Percentiles rank a stretch among this genome's conserved stretches.
Conservation (phyloP, 306 rosid species). For the Ziziphus jujuba region DNA sequence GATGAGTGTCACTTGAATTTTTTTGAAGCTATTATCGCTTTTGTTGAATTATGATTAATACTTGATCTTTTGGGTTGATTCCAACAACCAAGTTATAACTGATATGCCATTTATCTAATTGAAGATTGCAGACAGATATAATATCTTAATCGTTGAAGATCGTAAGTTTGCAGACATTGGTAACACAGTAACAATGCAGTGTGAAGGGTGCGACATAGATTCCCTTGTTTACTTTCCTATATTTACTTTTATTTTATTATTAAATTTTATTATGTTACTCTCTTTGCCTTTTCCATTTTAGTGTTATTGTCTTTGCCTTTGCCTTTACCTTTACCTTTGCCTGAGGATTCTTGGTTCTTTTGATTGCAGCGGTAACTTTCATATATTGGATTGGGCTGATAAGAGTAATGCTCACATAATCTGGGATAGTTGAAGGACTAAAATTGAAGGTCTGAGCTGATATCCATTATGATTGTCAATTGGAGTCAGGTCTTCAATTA, state of each 20-base stretch:
- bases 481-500: conserved; percentile 3
- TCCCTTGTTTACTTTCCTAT: conserved; percentile 7
- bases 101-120: conserved; percentile 27
- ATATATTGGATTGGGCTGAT: conserved; percentile 91
- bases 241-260: conserved; percentile 3
- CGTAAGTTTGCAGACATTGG: conserved; percentile 96
- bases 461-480: background rate
- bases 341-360: conserved; percentile 16
- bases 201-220: conserved; percentile 64
- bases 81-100: conserved; percentile 14
- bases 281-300: background rate
- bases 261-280: background rate
- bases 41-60: background rate
- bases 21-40: background rate
- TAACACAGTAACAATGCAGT: conserved; percentile 91
- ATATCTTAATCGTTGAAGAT: conserved; percentile 91
- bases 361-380: conserved; percentile 75
- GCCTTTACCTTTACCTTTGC: too few relatives aligned
- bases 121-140: conserved; percentile 81
- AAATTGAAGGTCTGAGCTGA: conserved; percentile 62
- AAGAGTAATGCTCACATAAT: conserved; percentile 87
- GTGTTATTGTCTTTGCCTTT: conserved; percentile 11
- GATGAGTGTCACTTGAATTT: too few relatives aligned
- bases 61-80: conserved; percentile 2
- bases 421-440: conserved; percentile 84